Evolutionary conservation across 1,139 yeast species (phyloP).

Genomic region (Debaryomyces sp.): DNA sequence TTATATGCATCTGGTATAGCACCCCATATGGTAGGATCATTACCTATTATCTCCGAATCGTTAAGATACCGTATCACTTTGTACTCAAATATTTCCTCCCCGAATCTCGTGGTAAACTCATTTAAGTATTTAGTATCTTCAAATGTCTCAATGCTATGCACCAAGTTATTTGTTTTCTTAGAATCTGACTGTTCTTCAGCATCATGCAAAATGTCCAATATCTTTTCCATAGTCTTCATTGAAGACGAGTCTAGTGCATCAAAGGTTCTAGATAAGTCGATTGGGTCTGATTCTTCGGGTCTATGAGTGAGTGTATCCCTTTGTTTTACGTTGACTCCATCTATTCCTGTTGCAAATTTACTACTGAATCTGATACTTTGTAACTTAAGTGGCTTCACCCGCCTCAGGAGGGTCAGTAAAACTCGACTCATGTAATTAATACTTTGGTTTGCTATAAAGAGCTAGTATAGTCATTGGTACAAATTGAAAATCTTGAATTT

Average conservation of each 20-base stretch:
- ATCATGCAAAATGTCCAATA: conserved; percentile 16
- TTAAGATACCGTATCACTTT: conserved; percentile 19
- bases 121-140: conserved; percentile 8
- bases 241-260: conserved; percentile 16
- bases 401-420: neutral
- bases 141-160: conserved; percentile 3
- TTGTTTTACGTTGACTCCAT: neutral
- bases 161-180: neutral
- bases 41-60: conserved; percentile 13
- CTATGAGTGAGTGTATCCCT: neutral
- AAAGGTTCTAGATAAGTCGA: conserved; percentile 13
- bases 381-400: neutral
- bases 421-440: neutral
- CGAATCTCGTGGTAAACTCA: conserved; percentile 12
- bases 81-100: conserved; percentile 20
- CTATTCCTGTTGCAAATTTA: neutral
- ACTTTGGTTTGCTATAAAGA: neutral
- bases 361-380: neutral
- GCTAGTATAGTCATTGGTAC: neutral
- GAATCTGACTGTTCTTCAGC: conserved; percentile 11
- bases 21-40: conserved; percentile 15
- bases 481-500: neutral
- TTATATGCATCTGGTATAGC: conserved; percentile 4
- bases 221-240: conserved; percentile 20
- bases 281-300: neutral